Evolutionary conservation across 1,284 basidiomycete genomes (phyloP).

Genomic region (Puccinia polysora): DNA sequence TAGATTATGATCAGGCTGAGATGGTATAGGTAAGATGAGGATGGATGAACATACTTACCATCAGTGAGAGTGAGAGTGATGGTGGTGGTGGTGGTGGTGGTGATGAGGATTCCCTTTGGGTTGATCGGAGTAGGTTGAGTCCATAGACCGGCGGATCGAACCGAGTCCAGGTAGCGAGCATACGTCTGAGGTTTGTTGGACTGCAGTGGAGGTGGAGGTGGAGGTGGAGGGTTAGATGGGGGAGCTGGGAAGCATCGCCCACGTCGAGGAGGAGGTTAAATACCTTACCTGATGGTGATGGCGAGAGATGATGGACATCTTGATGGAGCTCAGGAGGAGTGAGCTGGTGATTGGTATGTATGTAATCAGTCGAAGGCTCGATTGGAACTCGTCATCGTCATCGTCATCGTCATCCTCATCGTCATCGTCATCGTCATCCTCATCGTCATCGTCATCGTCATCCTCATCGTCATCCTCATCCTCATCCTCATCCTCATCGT

Average conservation of each 20-base stretch:
- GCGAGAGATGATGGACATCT: constrained; percentile 24
- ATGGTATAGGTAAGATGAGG: background rate
- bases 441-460: too few relatives aligned
- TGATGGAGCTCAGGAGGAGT: too few relatives aligned
- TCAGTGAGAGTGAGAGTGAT: background rate
- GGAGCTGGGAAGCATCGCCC: background rate
- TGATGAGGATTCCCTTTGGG: constrained; percentile 18
- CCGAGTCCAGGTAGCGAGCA: constrained; percentile 35
- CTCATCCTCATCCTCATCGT: too few relatives aligned
- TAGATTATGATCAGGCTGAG: background rate
- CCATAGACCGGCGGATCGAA: constrained; percentile 24
- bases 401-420: too few relatives aligned
- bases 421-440: too few relatives aligned
- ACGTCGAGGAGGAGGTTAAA: too few relatives aligned
- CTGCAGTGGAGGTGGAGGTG: background rate
- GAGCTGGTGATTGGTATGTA: too few relatives aligned
- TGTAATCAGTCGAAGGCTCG: too few relatives aligned
- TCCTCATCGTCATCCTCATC: too few relatives aligned
- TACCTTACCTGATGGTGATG: constrained; percentile 26
- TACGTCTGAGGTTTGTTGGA: constrained; percentile 32
- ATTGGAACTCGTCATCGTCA: too few relatives aligned
- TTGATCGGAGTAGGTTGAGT: constrained; percentile 23
- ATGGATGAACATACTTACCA: background rate
- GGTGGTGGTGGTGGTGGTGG: background rate
- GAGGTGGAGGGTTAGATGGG: background rate